Evolutionary conservation across 805 yeast genomes (phyloP).

Genomic region (Schizosaccharomyces lindneri): DNA sequence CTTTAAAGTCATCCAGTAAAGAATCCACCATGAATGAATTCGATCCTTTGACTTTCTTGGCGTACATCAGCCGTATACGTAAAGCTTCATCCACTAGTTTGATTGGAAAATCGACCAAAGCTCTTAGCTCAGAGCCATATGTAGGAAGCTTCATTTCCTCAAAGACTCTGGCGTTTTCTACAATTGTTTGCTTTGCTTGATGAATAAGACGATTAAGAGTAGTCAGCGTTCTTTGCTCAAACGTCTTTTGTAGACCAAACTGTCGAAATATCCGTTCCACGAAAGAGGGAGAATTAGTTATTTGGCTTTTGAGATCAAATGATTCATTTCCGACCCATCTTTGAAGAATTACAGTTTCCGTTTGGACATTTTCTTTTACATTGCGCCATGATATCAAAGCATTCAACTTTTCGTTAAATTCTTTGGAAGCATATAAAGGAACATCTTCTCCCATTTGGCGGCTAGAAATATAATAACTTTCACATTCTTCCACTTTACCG

Average conservation of each 20-base stretch:
- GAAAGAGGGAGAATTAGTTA: slow-evolving; percentile 37
- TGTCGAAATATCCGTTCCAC: slow-evolving; percentile 59
- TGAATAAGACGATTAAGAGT: slow-evolving; percentile 61
- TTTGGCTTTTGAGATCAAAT: slow-evolving; percentile 29
- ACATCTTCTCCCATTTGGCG: slow-evolving; percentile 59
- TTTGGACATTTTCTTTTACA: slow-evolving; percentile 40
- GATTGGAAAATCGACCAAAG: slow-evolving; percentile 51
- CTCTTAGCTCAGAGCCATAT: slow-evolving; percentile 36
- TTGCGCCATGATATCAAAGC: slow-evolving; percentile 70
- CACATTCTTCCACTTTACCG: slow-evolving; percentile 37
- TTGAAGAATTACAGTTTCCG: slow-evolving; percentile 34
- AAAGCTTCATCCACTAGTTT: slow-evolving; percentile 58
- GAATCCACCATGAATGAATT: slow-evolving; percentile 93
- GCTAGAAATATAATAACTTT: slow-evolving; percentile 53
- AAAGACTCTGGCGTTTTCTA: slow-evolving; percentile 35
- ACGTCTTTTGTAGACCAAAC: slow-evolving; percentile 26
- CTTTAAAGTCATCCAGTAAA: slow-evolving; percentile 61
- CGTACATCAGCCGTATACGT: slow-evolving; percentile 46
- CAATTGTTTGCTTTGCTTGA: slow-evolving; percentile 51
- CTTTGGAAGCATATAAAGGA: slow-evolving; percentile 39
- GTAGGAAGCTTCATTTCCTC: slow-evolving; percentile 51
- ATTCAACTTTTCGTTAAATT: slow-evolving; percentile 39
- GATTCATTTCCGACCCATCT: slow-evolving; percentile 72
- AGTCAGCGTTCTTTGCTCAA: slow-evolving; percentile 39
- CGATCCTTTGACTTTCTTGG: slow-evolving; percentile 55